Conservation (phyloP, 2,329 filamentous ascomycete genomes). For the Seiridium cupressi region DNA sequence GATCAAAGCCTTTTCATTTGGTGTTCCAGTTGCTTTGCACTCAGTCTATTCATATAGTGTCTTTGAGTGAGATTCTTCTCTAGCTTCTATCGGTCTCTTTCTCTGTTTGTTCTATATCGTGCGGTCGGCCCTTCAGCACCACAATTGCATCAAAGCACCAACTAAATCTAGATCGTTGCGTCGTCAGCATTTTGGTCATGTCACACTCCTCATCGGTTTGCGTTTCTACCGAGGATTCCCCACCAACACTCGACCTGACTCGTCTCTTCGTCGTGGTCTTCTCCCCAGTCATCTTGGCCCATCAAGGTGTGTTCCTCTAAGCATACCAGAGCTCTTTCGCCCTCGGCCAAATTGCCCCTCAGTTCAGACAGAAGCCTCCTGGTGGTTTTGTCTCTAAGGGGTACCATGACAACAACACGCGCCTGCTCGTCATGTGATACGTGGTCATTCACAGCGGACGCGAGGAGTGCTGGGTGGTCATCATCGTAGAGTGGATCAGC, state of each 20-base stretch:
- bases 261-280: slow-evolving; percentile 46
- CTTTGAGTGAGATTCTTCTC: no score
- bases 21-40: no score
- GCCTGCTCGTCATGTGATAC: slow-evolving; percentile 56
- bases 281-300: slow-evolving; percentile 73
- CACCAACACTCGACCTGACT: slow-evolving; percentile 64
- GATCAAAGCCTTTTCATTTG: no score
- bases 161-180: no score
- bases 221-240: slow-evolving; percentile 51
- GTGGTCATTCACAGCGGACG: slow-evolving; percentile 67
- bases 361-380: slow-evolving; percentile 62
- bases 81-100: neutral
- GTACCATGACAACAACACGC: slow-evolving; percentile 76
- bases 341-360: slow-evolving; percentile 54
- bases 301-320: slow-evolving; percentile 61
- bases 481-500: slow-evolving; percentile 88
- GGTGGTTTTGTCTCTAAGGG: slow-evolving; percentile 69
- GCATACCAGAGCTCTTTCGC: slow-evolving; percentile 45
- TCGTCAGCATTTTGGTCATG: no score
- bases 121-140: no score
- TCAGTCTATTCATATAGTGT: no score
- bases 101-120: no score
- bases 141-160: no score
- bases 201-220: no score
- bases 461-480: slow-evolving; percentile 74